Evolutionary conservation across 257 asterid species (phyloP).

Genomic region (Thymus quinquecostatus): DNA sequence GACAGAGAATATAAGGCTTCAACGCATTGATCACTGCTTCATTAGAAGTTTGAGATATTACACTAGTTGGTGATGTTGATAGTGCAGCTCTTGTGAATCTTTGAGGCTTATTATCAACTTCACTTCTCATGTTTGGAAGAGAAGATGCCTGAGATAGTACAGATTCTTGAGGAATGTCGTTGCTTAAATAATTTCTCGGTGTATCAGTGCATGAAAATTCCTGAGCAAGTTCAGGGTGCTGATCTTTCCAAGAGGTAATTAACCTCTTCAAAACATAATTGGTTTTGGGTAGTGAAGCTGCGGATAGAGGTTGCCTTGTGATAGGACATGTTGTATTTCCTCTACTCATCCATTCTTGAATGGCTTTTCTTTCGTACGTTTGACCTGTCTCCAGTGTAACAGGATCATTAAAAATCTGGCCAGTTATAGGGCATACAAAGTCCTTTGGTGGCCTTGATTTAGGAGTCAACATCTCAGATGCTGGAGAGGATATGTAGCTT

Average conservation of each 20-base stretch:
- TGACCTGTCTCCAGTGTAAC: slow-evolving; percentile 92
- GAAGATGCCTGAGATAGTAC: slow-evolving; percentile 32
- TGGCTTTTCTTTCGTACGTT: slow-evolving; percentile 84
- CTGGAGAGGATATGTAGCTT: slow-evolving; percentile 57
- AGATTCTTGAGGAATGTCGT: slow-evolving; percentile 40
- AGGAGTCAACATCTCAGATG: slow-evolving; percentile 60
- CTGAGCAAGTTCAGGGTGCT: slow-evolving; percentile 75
- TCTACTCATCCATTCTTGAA: slow-evolving; percentile 87
- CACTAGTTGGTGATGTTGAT: slow-evolving; percentile 65
- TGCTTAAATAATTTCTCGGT: slow-evolving; percentile 40
- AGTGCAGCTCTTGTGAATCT: slow-evolving; percentile 57
- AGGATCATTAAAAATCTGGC: slow-evolving; percentile 79
- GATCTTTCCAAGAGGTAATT: slow-evolving; percentile 85
- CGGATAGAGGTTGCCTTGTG: slow-evolving; percentile 78
- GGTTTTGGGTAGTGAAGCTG: slow-evolving; percentile 71
- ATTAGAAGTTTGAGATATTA: slow-evolving; percentile 66
- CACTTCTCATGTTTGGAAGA: slow-evolving; percentile 36
- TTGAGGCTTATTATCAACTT: slow-evolving; percentile 48
- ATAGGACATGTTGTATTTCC: slow-evolving; percentile 88
- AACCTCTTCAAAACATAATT: slow-evolving; percentile 82
- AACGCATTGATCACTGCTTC: slow-evolving; percentile 59
- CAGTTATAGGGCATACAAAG: slow-evolving; percentile 83
- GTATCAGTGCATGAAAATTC: slow-evolving; percentile 64
- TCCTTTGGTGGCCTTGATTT: slow-evolving; percentile 89
- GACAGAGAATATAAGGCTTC: slow-evolving; percentile 65